Conservation (phyloP, 345 rosid species). For the Populus pruinosa region DNA sequence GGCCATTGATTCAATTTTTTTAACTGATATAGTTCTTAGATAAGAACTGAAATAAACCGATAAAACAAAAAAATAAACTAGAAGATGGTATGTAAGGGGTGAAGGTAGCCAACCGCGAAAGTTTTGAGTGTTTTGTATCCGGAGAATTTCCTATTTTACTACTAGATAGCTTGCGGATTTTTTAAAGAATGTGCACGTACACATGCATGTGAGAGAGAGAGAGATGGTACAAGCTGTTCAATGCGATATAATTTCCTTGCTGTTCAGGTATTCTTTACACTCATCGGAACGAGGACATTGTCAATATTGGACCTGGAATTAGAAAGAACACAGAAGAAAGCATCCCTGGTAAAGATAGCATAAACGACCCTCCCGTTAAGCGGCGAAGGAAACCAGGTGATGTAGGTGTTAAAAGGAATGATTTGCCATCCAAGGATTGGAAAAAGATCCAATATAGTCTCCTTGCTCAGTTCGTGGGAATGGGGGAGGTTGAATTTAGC, state of each 20-base stretch:
- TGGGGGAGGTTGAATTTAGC: constrained; percentile 69
- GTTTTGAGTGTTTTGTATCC: too few species aligned
- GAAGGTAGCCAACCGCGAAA: too few species aligned
- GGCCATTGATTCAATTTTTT: background rate
- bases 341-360: constrained; percentile 14
- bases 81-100: too few species aligned
- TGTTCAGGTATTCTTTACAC: constrained; percentile 64
- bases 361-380: constrained; percentile 3
- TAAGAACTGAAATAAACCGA: background rate
- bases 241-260: constrained; percentile 1
- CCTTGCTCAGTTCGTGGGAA: constrained; percentile 57
- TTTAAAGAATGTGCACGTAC: background rate
- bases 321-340: constrained; percentile 13
- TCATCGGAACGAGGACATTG: constrained; percentile 77
- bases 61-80: too few species aligned
- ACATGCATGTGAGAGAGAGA: background rate
- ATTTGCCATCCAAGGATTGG: constrained; percentile 24
- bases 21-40: background rate
- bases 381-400: constrained; percentile 18
- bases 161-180: background rate
- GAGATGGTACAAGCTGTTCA: background rate
- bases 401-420: constrained; percentile 20
- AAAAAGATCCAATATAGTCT: constrained; percentile 49
- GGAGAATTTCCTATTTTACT: background rate
- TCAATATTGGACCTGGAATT: constrained; percentile 41